Evolutionary conservation across 2,329 filamentous ascomycete genomes (phyloP).

Genomic region (Pseudogymnoascus sp.): DNA sequence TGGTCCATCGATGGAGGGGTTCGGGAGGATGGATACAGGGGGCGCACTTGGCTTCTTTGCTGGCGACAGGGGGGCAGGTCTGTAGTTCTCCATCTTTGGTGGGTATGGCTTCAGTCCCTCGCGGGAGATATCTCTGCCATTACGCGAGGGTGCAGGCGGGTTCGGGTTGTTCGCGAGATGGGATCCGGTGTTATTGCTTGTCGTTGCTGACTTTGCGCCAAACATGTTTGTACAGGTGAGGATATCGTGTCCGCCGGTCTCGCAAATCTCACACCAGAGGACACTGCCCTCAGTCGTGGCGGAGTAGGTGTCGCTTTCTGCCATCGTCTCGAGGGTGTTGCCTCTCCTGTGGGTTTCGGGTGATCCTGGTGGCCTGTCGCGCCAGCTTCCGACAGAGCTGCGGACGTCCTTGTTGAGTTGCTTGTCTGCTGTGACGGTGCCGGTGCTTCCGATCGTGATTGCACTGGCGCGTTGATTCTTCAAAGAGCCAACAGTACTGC

Average conservation of each 20-base stretch:
- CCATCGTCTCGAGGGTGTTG: conserved; percentile 59
- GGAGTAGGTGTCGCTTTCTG: conserved; percentile 62
- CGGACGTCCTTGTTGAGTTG: conserved; percentile 51
- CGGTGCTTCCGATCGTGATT: conserved; percentile 40
- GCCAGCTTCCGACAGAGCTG: conserved; percentile 54
- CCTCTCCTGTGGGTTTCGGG: conserved; percentile 41
- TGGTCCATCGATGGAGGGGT: conserved; percentile 58
- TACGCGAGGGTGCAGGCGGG: conserved; percentile 19
- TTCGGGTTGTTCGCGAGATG: conserved; percentile 14
- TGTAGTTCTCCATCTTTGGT: conserved; percentile 38
- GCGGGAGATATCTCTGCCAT: conserved; percentile 32
- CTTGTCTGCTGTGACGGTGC: conserved; percentile 24
- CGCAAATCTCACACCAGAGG: conserved; percentile 93
- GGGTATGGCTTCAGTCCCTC: conserved; percentile 36
- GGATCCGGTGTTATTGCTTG: conserved; percentile 12
- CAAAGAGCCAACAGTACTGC: conserved; percentile 28
- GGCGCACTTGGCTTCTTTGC: conserved; percentile 31
- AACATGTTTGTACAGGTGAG: conserved; percentile 91
- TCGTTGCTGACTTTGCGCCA: conserved; percentile 31
- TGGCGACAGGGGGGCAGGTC: conserved; percentile 50
- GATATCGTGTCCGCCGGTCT: conserved; percentile 86
- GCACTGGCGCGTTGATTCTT: conserved; percentile 44
- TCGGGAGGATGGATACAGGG: conserved; percentile 47
- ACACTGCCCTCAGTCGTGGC: conserved; percentile 62
- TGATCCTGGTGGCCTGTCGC: conserved; percentile 39